phyloP scores from a whole-genome alignment of 139 green algal species.

The Chlamydomonas sp. region DNA sequence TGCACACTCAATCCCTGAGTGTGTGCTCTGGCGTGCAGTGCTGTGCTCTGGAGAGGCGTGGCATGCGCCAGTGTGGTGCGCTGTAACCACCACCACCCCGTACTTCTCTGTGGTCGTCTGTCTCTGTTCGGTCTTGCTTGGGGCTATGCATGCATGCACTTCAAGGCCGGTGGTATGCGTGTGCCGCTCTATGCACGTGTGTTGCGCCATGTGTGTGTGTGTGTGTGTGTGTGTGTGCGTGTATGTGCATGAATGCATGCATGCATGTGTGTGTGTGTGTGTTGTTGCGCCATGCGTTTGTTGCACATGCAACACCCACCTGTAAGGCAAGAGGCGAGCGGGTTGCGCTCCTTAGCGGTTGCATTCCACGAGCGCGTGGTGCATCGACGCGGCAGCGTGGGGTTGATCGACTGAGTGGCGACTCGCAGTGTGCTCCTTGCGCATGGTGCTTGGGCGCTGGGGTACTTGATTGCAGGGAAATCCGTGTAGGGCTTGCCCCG shows the following conservation, averaged over 20 bases:
- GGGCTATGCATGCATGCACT: too few species aligned
- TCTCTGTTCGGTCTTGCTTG: too few species aligned
- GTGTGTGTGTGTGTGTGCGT: not conserved
- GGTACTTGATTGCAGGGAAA: conserved; percentile 13
- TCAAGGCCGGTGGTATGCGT: too few species aligned
- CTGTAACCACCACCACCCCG: too few species aligned
- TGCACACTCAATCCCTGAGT: too few species aligned
- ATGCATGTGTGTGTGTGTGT: not conserved
- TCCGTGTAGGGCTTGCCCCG: not conserved
- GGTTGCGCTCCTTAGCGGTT: conserved; percentile 39
- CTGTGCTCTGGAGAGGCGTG: too few species aligned
- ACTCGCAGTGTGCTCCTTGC: conserved; percentile 18
- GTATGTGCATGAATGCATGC: not conserved
- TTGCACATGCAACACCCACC: conserved; percentile 16
- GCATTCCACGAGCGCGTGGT: conserved; percentile 20
- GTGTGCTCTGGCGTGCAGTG: too few species aligned
- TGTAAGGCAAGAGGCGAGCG: conserved; percentile 38
- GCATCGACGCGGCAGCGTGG: conserved; percentile 21
- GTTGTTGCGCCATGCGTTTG: too few species aligned
- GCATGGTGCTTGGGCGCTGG: conserved; percentile 6
- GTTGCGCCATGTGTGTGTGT: not conserved
- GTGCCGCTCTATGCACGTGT: too few species aligned
- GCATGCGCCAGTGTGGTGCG: too few species aligned
- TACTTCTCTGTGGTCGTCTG: too few species aligned
- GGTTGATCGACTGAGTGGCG: conserved; percentile 11